Base-by-base conservation (phyloP, 2,329 filamentous ascomycete species). In the Alternaria ethzedia region DNA sequence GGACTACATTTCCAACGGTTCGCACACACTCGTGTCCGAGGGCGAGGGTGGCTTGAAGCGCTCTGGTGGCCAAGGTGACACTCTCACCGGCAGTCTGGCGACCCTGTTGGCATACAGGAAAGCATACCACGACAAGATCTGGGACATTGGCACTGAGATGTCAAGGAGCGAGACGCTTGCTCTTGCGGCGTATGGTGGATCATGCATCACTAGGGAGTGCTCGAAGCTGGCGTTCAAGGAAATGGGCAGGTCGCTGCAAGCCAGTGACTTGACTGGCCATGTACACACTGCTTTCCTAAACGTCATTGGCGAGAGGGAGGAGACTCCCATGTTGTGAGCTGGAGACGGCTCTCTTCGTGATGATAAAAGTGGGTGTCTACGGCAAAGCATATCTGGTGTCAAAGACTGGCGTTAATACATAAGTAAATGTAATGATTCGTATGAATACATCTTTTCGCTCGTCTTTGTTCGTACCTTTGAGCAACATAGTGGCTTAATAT, bases 41-140 rank as follows among this genome's bases (percentile, higher is more conserved):
- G 82, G 94, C 3, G 82, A 88, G 74, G 96, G 96, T 9, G 95
- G 95, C 1, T 81, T 89, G 79, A 99, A 99, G 87, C 86, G 96
- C 68, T 95, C 92, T 61, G 96, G 95, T 51, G 96, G 96, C 0
- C 96, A 99, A 82, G 96, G 96, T 2, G 96, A 99, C 81, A 98
- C 96, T 5, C 83, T 99, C 69, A 98, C 96, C 0, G 96, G 96
- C 2, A 90, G 90, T 32, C 83, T 99, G 68, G 96, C 92, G 2
- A 98, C 96, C 4, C 89, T 99, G 70, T 81, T 98, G 67, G 94
- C 89, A 2, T 99, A 95, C 90, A 86, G 95, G 64, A 90, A 90
- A 78, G 93, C 93, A 21, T 99, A 99, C 79, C 84, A 93, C 57
- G 92, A 97, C 61, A 85, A 86, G 26, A 80, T 97, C 5, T 98